Evolutionary conservation across 306 rosid genomes (phyloP).

Genomic region (Trifolium pratense): DNA sequence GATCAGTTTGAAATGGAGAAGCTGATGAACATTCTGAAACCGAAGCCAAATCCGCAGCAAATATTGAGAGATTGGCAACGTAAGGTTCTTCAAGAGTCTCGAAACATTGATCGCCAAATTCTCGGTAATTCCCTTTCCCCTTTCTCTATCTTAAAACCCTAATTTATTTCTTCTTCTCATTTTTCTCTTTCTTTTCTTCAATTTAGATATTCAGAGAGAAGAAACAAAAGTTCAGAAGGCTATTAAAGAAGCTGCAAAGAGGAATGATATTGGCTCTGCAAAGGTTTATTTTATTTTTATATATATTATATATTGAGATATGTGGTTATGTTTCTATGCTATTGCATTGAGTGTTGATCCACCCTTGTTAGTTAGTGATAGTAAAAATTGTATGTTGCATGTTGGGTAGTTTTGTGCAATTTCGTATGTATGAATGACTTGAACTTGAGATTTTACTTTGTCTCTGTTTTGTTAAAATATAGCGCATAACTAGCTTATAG

Average conservation of each 20-base stretch:
- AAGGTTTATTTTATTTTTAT: constrained; percentile 52
- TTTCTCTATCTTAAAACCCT: background rate
- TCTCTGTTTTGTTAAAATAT: no score
- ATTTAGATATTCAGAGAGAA: constrained; percentile 82
- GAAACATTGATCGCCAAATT: constrained; percentile 89
- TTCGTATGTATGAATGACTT: background rate
- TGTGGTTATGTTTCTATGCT: constrained; percentile 10
- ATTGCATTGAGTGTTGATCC: background rate
- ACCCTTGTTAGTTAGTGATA: background rate
- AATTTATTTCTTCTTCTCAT: background rate
- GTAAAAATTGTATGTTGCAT: background rate
- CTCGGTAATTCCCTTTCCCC: constrained; percentile 56
- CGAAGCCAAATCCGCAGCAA: constrained; percentile 75
- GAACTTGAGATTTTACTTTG: background rate
- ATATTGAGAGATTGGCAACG: constrained; percentile 87
- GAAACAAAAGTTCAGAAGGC: constrained; percentile 90
- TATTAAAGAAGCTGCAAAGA: constrained; percentile 90
- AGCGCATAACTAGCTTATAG: no score
- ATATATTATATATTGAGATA: background rate
- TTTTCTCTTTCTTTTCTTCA: constrained; percentile 9
- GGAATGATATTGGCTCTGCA: constrained; percentile 96
- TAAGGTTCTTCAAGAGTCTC: constrained; percentile 86
- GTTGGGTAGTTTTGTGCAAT: constrained; percentile 3
- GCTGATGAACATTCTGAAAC: constrained; percentile 72
- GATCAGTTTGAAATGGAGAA: constrained; percentile 58